Evolutionary conservation across 257 asterid species (phyloP), one percentile per base, ranked within the genome.

Genomic region (Primulina huaijiensis): DNA sequence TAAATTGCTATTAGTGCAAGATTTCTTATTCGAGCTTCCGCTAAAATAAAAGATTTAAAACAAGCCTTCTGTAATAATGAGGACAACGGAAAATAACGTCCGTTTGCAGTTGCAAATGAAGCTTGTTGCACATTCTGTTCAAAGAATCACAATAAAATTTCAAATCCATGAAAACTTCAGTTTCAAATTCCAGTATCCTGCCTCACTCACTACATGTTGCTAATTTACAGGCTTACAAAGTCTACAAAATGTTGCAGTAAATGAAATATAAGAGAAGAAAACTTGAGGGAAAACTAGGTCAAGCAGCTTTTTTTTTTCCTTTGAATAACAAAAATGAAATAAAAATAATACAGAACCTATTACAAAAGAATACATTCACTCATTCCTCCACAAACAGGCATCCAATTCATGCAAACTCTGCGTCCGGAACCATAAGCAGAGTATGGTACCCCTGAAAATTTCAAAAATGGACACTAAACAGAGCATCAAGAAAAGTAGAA

Each of bases 1-100:
- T 30, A 72, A 81, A 0, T 0, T 85, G 70, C 76, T 67, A 2
- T 1, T 82, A 0, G 88, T 86, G 60, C 70, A 78, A 72, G 80
- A 68, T 66, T 80, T 82, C 30, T 69, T 27, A 8, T 6, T 82
- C 64, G 82, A 80, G 75, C 64, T 80, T 40, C 23, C 46, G 50
- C 43, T 65, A 6, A 8, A 67, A 8, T 43, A 65, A 50, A 43
- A 71, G n/a, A 34, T 25, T 19, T 58, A 63, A 23, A 50, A 61
- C n/a, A 53, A 14, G 63, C 27, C 16, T 59, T 16, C 14, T 14
- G 34, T 38, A 11, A 19, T 61, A 62, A n/a, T 55, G 25, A 50
- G 21, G 6, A 52, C 11, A 7, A 34, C 2, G 30, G 10, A 10
- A 1, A 31, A 31, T 40, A 20, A n/a, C 6, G 61, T 65, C 19